Base-by-base conservation (phyloP, 768 basidiomycete species). In the Hygrocybe punicea region DNA sequence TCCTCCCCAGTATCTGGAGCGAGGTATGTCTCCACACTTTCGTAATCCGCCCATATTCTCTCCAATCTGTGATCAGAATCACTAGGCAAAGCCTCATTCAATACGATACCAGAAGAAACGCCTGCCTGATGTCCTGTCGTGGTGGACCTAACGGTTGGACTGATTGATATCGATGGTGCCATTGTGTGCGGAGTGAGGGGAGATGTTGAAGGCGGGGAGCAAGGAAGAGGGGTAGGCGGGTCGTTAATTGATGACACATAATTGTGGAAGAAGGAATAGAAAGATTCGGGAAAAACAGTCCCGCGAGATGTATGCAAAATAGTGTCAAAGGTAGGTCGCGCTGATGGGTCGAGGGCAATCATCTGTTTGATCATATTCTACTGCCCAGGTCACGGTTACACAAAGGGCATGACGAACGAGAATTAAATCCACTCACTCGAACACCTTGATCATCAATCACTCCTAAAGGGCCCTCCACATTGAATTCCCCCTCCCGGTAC, bases 261-360 rank as follows among this genome's bases (percentile, higher is more conserved):
- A 63, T 89, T 90, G 68, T 95, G 90, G 9, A 98, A 79, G 74
- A 96, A 98, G 2, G 93, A 89, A 73, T 97, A 98, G 71, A 98
- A 98, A 29, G 84, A 85, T 64, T 95, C 93, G 0, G 96, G 94
- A 60, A 98, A 90, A 47, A 95, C 86, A 8, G 80, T 80, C 0
- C 85, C 90, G 45, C 92, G 82, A 3, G 85, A 88, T 1, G 78
- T 83, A 24, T 89, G 83, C 37, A 98, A 75, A 6, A 93, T 75
- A 2, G 79, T 81, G 64, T 91, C 89, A 69, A 96, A 98, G 1
- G 88, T 82, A 2, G 93, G 93, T 11, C 97, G 83, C 2, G 80
- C 75, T 0, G 76, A 61, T 0, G 95, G 88, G 58, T 95, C 86
- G 21, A 95, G 81, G 13, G 82, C 78, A 52, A 96, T 87, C 97